These are phyloP conservation scores for Canna indica DNA, from an alignment of 176 grass and related monocot species.

Conservation along the genomic window DNA sequence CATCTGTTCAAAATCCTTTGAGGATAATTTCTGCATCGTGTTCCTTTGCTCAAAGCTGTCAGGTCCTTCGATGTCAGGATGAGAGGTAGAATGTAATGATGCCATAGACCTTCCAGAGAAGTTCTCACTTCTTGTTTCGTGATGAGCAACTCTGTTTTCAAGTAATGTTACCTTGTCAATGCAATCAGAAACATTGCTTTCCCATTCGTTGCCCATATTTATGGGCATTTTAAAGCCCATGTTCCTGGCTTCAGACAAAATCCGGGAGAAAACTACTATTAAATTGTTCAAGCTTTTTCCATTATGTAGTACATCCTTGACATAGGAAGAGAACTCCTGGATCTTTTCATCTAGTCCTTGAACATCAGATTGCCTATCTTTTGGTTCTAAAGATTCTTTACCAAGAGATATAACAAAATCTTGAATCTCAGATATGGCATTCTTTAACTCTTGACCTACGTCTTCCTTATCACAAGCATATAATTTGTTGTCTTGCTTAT, in stretches of 20 bases:
- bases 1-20: slow-evolving; percentile 14
- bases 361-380: slow-evolving; percentile 42
- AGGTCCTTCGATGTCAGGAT: slow-evolving; percentile 18
- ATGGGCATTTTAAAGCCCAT: slow-evolving; percentile 44
- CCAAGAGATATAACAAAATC: slow-evolving; percentile 69
- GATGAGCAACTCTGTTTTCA: slow-evolving; percentile 8
- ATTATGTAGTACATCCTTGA: slow-evolving; percentile 53
- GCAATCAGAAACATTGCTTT: slow-evolving; percentile 81
- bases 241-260: slow-evolving; percentile 63
- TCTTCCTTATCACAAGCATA: slow-evolving; percentile 25
- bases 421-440: slow-evolving; percentile 68
- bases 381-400: slow-evolving; percentile 50
- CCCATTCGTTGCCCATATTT: slow-evolving; percentile 48
- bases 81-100: slow-evolving; percentile 11
- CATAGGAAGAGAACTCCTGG: slow-evolving; percentile 47
- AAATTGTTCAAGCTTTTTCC: slow-evolving; percentile 44
- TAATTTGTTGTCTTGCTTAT: slow-evolving; percentile 27
- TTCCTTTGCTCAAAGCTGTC: slow-evolving; percentile 3
- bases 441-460: slow-evolving; percentile 51
- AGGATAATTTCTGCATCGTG: neutral
- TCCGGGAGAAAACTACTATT: slow-evolving; percentile 41
- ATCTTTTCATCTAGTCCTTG: slow-evolving; percentile 51
- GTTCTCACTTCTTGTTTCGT: slow-evolving; percentile 8
- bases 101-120: slow-evolving; percentile 3
- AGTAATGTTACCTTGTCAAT: slow-evolving; percentile 24